These are phyloP conservation scores for Aspergillus piperis DNA, from an alignment of 2,329 filamentous ascomycete species.

Conservation along the genomic window DNA sequence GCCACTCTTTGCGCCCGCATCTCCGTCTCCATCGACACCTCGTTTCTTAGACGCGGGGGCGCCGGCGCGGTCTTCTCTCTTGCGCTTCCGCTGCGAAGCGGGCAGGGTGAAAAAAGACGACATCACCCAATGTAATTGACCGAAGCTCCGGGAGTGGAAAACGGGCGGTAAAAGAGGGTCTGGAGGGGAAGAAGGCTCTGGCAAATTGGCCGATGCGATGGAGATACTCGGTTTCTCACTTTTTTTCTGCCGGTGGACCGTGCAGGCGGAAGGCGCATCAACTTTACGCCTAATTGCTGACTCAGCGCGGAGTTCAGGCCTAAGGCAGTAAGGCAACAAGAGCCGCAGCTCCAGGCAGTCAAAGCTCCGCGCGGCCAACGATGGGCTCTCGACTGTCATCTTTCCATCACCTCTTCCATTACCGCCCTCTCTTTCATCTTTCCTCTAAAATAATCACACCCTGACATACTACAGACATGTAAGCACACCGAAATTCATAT, in stretches of 20 bases:
- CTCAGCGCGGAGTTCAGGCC: constrained; percentile 36
- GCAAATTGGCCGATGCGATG: neutral
- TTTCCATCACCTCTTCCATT: constrained; percentile 23
- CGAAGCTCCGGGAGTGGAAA: neutral
- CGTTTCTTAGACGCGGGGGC: constrained; percentile 49
- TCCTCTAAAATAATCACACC: neutral
- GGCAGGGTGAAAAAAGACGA: constrained; percentile 95
- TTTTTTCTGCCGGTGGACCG: constrained; percentile 42
- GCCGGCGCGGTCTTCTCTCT: constrained; percentile 60
- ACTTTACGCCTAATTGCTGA: constrained; percentile 37
- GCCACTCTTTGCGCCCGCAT: constrained; percentile 40
- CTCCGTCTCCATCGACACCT: constrained; percentile 40
- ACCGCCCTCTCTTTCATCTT: constrained; percentile 21
- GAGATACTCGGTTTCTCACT: constrained; percentile 23
- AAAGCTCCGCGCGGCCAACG: constrained; percentile 43
- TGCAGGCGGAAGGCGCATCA: constrained; percentile 31
- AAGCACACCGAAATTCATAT: constrained; percentile 16
- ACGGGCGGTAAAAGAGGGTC: neutral
- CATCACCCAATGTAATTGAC: constrained; percentile 54
- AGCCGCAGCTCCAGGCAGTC: constrained; percentile 41
- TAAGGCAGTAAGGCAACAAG: constrained; percentile 23
- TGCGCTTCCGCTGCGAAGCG: constrained; percentile 85
- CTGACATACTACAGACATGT: constrained; percentile 29
- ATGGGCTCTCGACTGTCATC: constrained; percentile 26
- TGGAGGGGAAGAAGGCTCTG: neutral